phyloP scores from a whole-genome alignment of 2,329 filamentous ascomycete genomes.

The Microdochium nivale region DNA sequence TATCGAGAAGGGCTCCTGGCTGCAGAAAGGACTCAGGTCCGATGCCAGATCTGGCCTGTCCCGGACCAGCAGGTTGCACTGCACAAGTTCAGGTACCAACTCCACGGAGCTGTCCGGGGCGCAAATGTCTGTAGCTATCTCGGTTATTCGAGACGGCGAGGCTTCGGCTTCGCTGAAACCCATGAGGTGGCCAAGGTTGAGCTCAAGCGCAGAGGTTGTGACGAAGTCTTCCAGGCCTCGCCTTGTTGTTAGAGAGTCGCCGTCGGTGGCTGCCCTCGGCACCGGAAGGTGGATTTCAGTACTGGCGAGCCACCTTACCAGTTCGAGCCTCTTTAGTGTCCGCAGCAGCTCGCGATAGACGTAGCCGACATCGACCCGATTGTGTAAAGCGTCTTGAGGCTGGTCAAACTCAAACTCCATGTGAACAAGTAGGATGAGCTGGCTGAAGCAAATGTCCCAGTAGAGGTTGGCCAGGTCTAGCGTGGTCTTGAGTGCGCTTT shows the following conservation, averaged over 20 bases:
- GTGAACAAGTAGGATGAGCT: slow-evolving; percentile 76
- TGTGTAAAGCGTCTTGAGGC: slow-evolving; percentile 56
- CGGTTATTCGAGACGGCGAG: slow-evolving; percentile 52
- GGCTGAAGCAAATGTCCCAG: slow-evolving; percentile 68
- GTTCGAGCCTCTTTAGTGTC: slow-evolving; percentile 64
- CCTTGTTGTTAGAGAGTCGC: slow-evolving; percentile 24
- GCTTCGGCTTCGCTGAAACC: slow-evolving; percentile 43
- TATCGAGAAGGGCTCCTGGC: slow-evolving; percentile 53
- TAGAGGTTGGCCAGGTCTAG: slow-evolving; percentile 71
- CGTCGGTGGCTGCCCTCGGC: slow-evolving; percentile 25
- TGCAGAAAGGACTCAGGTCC: slow-evolving; percentile 47
- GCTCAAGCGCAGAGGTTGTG: slow-evolving; percentile 49
- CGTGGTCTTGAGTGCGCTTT: slow-evolving; percentile 64
- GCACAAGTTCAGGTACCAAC: slow-evolving; percentile 49
- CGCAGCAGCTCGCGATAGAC: slow-evolving; percentile 63
- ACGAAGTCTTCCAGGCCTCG: slow-evolving; percentile 36
- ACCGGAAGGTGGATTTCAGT: slow-evolving; percentile 46
- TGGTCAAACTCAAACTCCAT: slow-evolving; percentile 77
- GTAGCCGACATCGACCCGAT: slow-evolving; percentile 54
- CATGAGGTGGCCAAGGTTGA: slow-evolving; percentile 53
- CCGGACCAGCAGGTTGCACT: slow-evolving; percentile 52
- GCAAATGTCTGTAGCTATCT: slow-evolving; percentile 58
- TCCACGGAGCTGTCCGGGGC: slow-evolving; percentile 58
- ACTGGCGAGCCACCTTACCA: slow-evolving; percentile 61
- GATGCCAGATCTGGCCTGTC: slow-evolving; percentile 51